Conservation (phyloP, 2,329 filamentous ascomycete species). For the Penicillium sp. region DNA sequence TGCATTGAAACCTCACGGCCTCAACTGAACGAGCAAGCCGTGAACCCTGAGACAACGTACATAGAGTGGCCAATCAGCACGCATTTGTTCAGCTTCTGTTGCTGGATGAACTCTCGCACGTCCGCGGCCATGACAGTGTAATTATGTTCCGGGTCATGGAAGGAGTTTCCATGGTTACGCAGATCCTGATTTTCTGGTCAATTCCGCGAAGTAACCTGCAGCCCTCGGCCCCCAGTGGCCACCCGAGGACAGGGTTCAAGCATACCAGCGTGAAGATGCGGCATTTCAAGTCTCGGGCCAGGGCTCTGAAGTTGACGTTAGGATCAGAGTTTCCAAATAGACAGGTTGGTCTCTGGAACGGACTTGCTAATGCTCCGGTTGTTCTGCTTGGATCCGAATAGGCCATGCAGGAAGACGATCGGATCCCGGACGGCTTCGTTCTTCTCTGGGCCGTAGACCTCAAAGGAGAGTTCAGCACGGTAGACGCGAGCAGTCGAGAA, state of each 20-base stretch:
- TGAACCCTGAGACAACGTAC: no score
- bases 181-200: conserved; percentile 61
- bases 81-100: conserved; percentile 66
- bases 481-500: conserved; percentile 34
- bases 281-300: conserved; percentile 76
- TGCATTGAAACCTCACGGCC: no score
- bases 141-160: conserved; percentile 72
- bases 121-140: conserved; percentile 81
- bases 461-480: conserved; percentile 34
- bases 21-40: no score
- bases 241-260: conserved; percentile 1
- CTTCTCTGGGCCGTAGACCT: conserved; percentile 38
- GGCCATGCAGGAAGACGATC: conserved; percentile 84
- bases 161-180: conserved; percentile 88
- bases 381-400: conserved; percentile 95
- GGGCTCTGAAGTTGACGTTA: conserved; percentile 48
- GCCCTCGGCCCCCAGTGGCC: not conserved
- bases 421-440: conserved; percentile 50
- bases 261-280: conserved; percentile 77
- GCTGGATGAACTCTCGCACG: conserved; percentile 70
- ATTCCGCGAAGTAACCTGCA: not conserved
- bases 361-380: conserved; percentile 94
- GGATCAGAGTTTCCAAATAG: not conserved
- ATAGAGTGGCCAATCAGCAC: conserved; percentile 93
- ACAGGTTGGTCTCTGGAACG: conserved; percentile 30